phyloP scores from a whole-genome alignment of 1,284 basidiomycete genomes.

The Farysia itapuensis region DNA sequence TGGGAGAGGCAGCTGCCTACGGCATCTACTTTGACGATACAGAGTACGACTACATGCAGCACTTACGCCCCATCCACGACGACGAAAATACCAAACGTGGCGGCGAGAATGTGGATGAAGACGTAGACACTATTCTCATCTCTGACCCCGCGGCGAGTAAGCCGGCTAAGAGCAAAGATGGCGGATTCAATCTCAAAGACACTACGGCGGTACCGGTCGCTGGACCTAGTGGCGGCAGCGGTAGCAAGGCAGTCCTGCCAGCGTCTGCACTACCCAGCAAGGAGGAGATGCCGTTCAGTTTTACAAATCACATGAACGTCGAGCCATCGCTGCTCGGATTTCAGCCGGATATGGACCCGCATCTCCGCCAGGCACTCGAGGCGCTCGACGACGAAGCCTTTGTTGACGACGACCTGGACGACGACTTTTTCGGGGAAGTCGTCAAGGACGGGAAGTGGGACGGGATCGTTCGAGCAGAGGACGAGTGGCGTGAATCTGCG shows the following conservation, averaged over 20 bases:
- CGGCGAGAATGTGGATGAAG: constrained; percentile 49
- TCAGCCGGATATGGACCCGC: constrained; percentile 94
- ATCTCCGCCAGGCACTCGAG: constrained; percentile 87
- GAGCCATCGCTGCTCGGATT: constrained; percentile 68
- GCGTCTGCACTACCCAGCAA: constrained; percentile 63
- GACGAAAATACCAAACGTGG: constrained; percentile 45
- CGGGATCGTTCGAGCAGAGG: constrained; percentile 13
- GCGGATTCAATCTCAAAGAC: constrained; percentile 33
- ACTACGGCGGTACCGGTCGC: not conserved
- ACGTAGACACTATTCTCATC: constrained; percentile 43
- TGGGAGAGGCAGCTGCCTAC: constrained; percentile 85
- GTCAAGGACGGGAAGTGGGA: constrained; percentile 65
- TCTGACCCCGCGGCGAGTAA: constrained; percentile 14
- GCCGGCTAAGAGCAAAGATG: constrained; percentile 23
- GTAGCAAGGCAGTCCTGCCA: constrained; percentile 64
- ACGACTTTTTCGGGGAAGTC: constrained; percentile 64
- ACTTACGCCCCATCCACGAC: constrained; percentile 65
- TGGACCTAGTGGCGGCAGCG: constrained; percentile 3
- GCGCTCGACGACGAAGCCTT: constrained; percentile 90
- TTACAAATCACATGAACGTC: constrained; percentile 27
- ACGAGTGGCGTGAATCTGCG: constrained; percentile 48
- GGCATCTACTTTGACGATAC: constrained; percentile 96
- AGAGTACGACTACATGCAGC: constrained; percentile 99
- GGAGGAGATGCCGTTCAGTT: constrained; percentile 36
- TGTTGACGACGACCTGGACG: constrained; percentile 67